Evolutionary conservation across 2,329 filamentous ascomycete genomes (phyloP).

Genomic region (Sporothrix mexicana): DNA sequence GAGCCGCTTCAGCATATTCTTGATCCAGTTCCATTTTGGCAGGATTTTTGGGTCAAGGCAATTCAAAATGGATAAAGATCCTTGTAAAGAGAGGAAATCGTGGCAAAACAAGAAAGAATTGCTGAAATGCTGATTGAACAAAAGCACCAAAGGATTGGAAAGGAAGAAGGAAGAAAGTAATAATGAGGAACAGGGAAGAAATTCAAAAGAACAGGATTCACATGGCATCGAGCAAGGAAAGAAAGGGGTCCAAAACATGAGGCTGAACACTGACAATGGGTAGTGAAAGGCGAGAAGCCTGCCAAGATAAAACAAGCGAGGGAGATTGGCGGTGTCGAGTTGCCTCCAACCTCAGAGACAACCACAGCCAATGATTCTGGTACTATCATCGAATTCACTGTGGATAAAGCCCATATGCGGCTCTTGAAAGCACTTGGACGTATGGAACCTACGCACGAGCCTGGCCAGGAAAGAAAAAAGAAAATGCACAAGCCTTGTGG

Average conservation of each 20-base stretch:
- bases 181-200: background rate
- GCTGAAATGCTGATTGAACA: background rate
- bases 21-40: background rate
- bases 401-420: background rate
- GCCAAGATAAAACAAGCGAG: background rate
- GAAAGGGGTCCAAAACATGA: conserved; percentile 16
- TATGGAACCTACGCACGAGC: background rate
- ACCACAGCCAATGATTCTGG: background rate
- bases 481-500: background rate
- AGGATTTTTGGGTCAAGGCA: background rate
- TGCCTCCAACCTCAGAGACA: background rate
- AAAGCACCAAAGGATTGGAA: background rate
- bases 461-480: background rate
- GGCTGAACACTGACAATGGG: background rate
- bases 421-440: background rate
- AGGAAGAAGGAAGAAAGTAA: background rate
- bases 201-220: background rate
- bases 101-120: background rate
- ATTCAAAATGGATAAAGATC: no score
- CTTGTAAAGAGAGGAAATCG: background rate
- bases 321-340: background rate
- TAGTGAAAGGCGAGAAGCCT: no score
- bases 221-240: background rate
- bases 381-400: no score
- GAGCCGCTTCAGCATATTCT: no score